Evolutionary conservation across 2,329 filamentous ascomycete species (phyloP).

Genomic region (Dothideomycetes sp.): DNA sequence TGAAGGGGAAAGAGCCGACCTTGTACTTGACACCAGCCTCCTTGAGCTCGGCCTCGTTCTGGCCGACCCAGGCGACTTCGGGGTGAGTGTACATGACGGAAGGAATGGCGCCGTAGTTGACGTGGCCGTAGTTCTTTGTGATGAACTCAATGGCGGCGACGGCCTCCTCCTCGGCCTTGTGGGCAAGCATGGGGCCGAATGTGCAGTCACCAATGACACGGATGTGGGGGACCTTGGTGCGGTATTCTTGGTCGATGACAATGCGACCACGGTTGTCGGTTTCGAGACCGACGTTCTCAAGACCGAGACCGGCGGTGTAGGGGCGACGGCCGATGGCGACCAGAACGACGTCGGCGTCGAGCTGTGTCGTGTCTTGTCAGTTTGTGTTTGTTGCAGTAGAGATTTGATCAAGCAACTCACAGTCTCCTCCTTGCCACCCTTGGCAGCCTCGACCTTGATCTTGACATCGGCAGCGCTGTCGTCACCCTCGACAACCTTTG

Average conservation of each 20-base stretch:
- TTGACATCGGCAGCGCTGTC: constrained; percentile 67
- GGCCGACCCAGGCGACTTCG: constrained; percentile 96
- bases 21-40: constrained; percentile 83
- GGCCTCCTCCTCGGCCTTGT: constrained; percentile 98
- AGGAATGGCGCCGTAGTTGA: constrained; percentile 97
- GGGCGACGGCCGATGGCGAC: constrained; percentile 94
- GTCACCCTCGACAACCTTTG: constrained; percentile 86
- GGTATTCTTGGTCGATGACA: constrained; percentile 97
- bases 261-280: constrained; percentile 87
- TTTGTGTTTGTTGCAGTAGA: constrained; percentile 10
- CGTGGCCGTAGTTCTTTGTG: constrained; percentile 94
- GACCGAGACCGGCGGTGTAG: constrained; percentile 81
- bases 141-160: constrained; percentile 95
- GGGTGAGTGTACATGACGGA: constrained; percentile 99
- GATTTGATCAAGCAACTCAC: constrained; percentile 43
- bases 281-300: constrained; percentile 90
- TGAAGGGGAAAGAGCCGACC: constrained; percentile 90
- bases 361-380: constrained; percentile 38
- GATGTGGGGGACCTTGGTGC: constrained; percentile 95
- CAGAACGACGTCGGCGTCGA: constrained; percentile 90
- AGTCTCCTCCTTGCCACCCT: constrained; percentile 90
- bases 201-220: constrained; percentile 93
- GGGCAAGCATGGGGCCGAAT: constrained; percentile 96
- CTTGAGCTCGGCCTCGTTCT: constrained; percentile 95
- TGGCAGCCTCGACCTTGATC: constrained; percentile 80